A percentile compares a stretch with the other conserved stretches of the same genome.
Evolutionary conservation across 2,329 filamentous ascomycete genomes (phyloP).

Genomic region (Alternaria angustiovoidea): DNA sequence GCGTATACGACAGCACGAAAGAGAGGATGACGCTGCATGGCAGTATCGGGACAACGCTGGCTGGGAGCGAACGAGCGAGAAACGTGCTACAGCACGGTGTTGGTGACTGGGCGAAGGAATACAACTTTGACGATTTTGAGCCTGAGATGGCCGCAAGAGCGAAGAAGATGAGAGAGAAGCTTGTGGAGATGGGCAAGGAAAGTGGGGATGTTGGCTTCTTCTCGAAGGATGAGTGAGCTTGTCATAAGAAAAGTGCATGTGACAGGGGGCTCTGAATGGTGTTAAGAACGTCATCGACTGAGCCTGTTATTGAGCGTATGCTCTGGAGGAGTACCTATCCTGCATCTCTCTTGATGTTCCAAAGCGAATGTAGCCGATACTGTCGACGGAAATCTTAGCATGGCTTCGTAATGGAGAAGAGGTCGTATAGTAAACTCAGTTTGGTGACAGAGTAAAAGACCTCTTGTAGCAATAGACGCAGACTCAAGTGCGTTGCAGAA

Average conservation of each 20-base stretch:
- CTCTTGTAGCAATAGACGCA: no score
- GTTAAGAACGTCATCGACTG: no score
- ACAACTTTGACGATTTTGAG: conserved; percentile 67
- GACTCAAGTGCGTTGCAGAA: no score
- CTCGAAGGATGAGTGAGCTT: conserved; percentile 44
- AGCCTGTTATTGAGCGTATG: no score
- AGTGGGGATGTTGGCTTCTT: conserved; percentile 68
- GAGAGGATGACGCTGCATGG: conserved; percentile 78
- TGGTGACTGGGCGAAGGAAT: conserved; percentile 69
- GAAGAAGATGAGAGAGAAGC: conserved; percentile 68
- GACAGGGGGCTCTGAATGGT: background rate
- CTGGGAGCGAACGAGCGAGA: conserved; percentile 66
- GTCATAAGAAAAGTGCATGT: background rate
- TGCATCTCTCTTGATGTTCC: no score
- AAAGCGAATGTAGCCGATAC: no score
- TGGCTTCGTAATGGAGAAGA: no score
- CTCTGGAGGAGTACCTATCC: no score
- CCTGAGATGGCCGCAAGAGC: conserved; percentile 68
- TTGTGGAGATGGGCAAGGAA: conserved; percentile 69
- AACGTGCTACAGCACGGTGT: conserved; percentile 81
- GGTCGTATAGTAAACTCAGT: no score
- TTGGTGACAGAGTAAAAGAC: no score
- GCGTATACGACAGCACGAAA: conserved; percentile 66
- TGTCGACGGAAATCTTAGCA: no score
- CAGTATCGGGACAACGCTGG: conserved; percentile 69